Evolutionary conservation across 306 rosid species (phyloP), one percentile per base, ranked within the genome.

Genomic region (Dalbergia oliveri): DNA sequence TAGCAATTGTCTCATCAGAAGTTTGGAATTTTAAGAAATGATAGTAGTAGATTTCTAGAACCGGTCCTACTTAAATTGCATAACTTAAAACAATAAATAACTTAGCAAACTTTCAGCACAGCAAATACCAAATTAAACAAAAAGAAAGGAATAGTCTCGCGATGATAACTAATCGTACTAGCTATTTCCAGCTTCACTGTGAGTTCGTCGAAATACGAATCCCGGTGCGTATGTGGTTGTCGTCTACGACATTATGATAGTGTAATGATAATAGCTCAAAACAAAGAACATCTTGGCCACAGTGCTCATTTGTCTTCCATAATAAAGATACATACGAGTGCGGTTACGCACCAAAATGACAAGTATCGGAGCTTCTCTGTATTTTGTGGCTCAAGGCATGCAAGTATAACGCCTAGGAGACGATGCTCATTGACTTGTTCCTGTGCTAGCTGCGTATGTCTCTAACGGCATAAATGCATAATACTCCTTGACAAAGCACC

Each of bases 361-460:
- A 83, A 79, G 63, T 13, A 64, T 26, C 66, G 62, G 79, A 75
- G 73, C 60, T 69, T 75, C 67, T 79, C 87, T 76, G 72, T 41
- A 80, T 49, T 87, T 88, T 72, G 90, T 86, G 97, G 94, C 88
- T 89, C 94, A 78, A 91, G 84, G 92, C 76, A 60, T 78, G 80
- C 83, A 10, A 44, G 16, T 37, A 21, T 15, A 10, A 13, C 9
- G 34, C 80, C 87, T 81, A 5, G 91, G 75, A 76, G 83, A 63
- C 79, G 78, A 78, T 81, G 89, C 45, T 81, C 66, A 81, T 86
- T 49, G 4, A 49, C 5, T 11, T 49, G 15, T 12, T 11, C 4
- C 5, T 86, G 78, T 84, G 3, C 18, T 31, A 6, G 6, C 5
- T 49, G 61, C 19, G 4, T 41, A 5, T 5, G 15, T 59, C 57